Evolutionary conservation across 176 grass and related monocot genomes (phyloP).

Genomic region (Avena sativa): DNA sequence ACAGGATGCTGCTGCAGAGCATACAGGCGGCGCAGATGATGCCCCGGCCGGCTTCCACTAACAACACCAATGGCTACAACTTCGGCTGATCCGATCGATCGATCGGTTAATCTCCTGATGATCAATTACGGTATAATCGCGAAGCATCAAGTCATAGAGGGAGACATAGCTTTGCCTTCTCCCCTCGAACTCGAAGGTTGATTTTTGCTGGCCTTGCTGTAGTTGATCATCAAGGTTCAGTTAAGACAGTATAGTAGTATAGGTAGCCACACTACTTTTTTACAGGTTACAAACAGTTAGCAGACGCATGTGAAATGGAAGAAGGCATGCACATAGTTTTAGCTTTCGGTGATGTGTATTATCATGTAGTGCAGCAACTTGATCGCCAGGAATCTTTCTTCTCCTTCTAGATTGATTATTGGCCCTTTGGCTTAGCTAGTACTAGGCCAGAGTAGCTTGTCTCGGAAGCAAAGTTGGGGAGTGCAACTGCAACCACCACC

Average conservation of each 20-base stretch:
- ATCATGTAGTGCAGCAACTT: not conserved
- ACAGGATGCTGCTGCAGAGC: conserved; percentile 63
- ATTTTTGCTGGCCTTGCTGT: conserved; percentile 20
- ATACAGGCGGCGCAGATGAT: conserved; percentile 67
- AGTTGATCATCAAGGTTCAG: not conserved
- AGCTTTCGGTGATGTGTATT: conserved; percentile 31
- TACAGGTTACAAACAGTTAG: conserved; percentile 10
- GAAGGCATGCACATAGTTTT: conserved; percentile 35
- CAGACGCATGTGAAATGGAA: conserved; percentile 29
- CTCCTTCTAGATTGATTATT: not conserved
- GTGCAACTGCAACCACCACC: conserved; percentile 23
- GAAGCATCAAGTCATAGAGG: not conserved
- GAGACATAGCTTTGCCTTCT: not conserved
- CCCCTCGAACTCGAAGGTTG: not conserved
- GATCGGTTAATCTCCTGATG: not conserved
- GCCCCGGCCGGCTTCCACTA: conserved; percentile 57
- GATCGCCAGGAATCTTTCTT: conserved; percentile 51
- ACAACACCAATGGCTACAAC: conserved; percentile 70
- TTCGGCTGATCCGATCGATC: conserved; percentile 58
- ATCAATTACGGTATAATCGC: conserved; percentile 33
- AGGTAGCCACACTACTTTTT: not conserved
- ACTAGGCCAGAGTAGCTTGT: conserved; percentile 30
- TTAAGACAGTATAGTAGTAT: not conserved
- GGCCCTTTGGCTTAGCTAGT: conserved; percentile 46
- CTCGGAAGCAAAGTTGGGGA: conserved; percentile 51